These are phyloP conservation scores for Trametes cinnabarina DNA, from an alignment of 768 basidiomycete genomes.

Conservation along the genomic window DNA sequence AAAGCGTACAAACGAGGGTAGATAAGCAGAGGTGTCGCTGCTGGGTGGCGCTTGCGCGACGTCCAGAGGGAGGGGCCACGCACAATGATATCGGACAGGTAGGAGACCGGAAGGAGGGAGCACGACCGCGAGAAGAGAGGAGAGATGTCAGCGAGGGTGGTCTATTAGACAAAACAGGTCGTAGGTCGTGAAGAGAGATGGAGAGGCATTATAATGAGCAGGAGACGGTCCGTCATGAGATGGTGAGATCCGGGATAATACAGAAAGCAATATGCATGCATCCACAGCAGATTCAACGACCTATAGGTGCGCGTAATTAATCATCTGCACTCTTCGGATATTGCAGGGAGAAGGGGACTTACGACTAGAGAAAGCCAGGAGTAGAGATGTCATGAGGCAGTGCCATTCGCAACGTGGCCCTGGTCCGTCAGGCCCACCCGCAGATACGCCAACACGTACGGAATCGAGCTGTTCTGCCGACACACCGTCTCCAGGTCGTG, in stretches of 20 bases:
- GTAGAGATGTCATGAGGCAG: slow-evolving; percentile 4
- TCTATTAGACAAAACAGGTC: not conserved
- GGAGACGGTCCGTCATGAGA: slow-evolving; percentile 4
- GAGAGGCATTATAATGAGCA: not conserved
- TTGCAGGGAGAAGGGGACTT: not conserved
- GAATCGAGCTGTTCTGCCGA: slow-evolving; percentile 86
- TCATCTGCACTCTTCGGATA: not conserved
- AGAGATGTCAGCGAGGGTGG: not conserved
- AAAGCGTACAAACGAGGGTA: slow-evolving; percentile 14
- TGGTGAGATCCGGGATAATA: slow-evolving; percentile 10
- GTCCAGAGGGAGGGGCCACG: slow-evolving; percentile 1
- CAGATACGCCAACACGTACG: slow-evolving; percentile 66
- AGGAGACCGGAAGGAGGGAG: not conserved
- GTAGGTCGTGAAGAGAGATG: not conserved
- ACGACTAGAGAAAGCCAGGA: slow-evolving; percentile 4
- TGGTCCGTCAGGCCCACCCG: slow-evolving; percentile 40
- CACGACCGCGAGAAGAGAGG: not conserved
- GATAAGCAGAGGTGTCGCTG: slow-evolving; percentile 12
- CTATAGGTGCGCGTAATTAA: not conserved
- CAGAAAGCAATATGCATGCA: slow-evolving; percentile 21
- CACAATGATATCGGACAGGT: not conserved
- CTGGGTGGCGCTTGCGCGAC: not conserved
- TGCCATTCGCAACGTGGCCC: slow-evolving; percentile 5
- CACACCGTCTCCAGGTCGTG: slow-evolving; percentile 82
- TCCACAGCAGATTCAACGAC: slow-evolving; percentile 18